Percentiles rank a stretch among this genome's conserved stretches.
Evolutionary conservation across 2,329 filamentous ascomycete species (phyloP).

Genomic region (Neonectria hederae): DNA sequence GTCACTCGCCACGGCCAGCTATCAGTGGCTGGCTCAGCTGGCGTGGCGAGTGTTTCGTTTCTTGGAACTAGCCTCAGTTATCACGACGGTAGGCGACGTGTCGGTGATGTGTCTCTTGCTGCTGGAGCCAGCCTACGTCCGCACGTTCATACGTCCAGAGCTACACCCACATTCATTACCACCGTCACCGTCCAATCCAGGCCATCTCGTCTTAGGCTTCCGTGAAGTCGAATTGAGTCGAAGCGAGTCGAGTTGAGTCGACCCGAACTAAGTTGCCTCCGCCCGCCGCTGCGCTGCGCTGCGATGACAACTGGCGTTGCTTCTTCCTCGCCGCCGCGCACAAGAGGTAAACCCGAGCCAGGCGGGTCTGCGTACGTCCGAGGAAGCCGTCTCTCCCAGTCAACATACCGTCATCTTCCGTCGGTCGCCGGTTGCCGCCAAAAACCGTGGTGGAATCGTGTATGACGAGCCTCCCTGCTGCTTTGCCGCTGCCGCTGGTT

Average conservation of each 20-base stretch:
- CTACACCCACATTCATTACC: conserved; percentile 19
- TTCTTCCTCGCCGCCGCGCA: conserved; percentile 28
- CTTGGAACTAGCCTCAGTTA: conserved; percentile 14
- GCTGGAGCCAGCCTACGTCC: conserved; percentile 13
- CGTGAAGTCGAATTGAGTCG: conserved; percentile 23
- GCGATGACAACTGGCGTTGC: conserved; percentile 34
- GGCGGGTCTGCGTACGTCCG: conserved; percentile 9
- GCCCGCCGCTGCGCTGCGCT: conserved; percentile 11
- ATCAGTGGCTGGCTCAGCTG: conserved; percentile 13
- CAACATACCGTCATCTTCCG: conserved; percentile 8
- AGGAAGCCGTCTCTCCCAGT: background rate
- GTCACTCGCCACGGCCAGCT: conserved; percentile 1
- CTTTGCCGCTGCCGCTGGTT: conserved; percentile 2
- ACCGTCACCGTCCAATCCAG: conserved; percentile 21
- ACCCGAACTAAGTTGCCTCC: conserved; percentile 9
- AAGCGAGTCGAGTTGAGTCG: conserved; percentile 10
- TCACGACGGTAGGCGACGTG: conserved; percentile 18
- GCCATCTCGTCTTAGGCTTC: conserved; percentile 21
- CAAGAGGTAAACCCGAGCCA: conserved; percentile 26
- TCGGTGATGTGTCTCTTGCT: conserved; percentile 23
- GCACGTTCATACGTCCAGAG: background rate
- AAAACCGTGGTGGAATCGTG: conserved; percentile 1
- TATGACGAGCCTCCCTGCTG: conserved; percentile 3
- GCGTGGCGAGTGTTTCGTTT: conserved; percentile 21
- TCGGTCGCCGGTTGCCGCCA: conserved; percentile 13